Percentiles rank a stretch among this genome's conserved stretches.
Conservation (phyloP, 768 basidiomycete species). For the Agaricus subrufescens region DNA sequence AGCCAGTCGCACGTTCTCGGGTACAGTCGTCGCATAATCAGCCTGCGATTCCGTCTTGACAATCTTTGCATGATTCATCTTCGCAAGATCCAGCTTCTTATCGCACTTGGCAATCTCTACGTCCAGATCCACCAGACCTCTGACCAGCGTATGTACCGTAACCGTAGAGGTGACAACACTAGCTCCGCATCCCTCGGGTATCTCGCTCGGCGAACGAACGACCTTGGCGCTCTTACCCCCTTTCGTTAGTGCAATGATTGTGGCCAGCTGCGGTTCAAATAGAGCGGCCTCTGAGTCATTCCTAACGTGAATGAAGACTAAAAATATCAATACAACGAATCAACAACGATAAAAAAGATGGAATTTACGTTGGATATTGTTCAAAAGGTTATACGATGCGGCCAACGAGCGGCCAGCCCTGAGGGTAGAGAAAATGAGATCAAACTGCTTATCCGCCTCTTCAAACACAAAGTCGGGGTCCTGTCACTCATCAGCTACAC, state of each 20-base stretch:
- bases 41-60: slow-evolving; percentile 64
- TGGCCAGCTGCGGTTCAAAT: slow-evolving; percentile 67
- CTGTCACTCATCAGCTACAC: slow-evolving; percentile 27
- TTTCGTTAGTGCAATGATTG: slow-evolving; percentile 81
- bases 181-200: slow-evolving; percentile 88
- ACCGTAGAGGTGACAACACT: slow-evolving; percentile 71
- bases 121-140: slow-evolving; percentile 86
- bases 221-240: slow-evolving; percentile 77
- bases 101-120: slow-evolving; percentile 85
- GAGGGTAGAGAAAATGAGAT: slow-evolving; percentile 76
- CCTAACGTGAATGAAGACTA: slow-evolving; percentile 78
- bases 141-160: slow-evolving; percentile 82
- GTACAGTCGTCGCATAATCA: slow-evolving; percentile 79
- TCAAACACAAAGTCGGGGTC: slow-evolving; percentile 56
- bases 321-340: background rate
- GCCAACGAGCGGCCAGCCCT: slow-evolving; percentile 81
- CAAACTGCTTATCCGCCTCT: slow-evolving; percentile 80
- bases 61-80: slow-evolving; percentile 71
- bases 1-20: slow-evolving; percentile 62
- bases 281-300: slow-evolving; percentile 57
- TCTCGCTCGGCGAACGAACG: slow-evolving; percentile 55
- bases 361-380: slow-evolving; percentile 66
- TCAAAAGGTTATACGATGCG: slow-evolving; percentile 85
- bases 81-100: slow-evolving; percentile 80
- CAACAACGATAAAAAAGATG: slow-evolving; percentile 17